Percentiles rank a stretch among this genome's conserved stretches.
Evolutionary conservation across 257 asterid genomes (phyloP).

Genomic region (Solanum sitiens): DNA sequence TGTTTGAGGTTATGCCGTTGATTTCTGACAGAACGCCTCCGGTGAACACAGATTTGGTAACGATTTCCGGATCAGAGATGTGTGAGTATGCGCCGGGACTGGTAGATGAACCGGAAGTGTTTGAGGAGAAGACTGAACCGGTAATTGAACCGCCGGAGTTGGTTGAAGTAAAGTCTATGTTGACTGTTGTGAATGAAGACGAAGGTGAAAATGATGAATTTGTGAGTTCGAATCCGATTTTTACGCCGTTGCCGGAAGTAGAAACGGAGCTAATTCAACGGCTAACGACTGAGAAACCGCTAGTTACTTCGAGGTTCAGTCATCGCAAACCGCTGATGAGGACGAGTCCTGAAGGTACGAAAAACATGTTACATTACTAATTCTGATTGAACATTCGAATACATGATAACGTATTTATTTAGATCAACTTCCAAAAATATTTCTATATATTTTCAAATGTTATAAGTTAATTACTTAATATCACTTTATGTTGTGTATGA

Average conservation of each 20-base stretch:
- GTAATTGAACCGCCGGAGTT: slow-evolving; percentile 21
- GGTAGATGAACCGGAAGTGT: not conserved
- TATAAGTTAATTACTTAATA: too few relatives aligned
- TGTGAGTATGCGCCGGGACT: not conserved
- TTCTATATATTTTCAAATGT: too few relatives aligned
- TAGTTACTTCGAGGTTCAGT: slow-evolving; percentile 34
- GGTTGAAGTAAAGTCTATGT: not conserved
- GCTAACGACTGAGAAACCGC: slow-evolving; percentile 41
- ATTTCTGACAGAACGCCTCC: slow-evolving; percentile 23
- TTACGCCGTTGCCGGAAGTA: not conserved
- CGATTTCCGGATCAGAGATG: slow-evolving; percentile 6
- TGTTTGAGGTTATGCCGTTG: slow-evolving; percentile 10
- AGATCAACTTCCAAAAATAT: too few relatives aligned
- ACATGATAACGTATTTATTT: not conserved
- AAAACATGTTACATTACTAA: not conserved
- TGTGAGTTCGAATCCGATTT: not conserved
- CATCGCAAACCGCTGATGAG: slow-evolving; percentile 30
- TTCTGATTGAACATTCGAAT: not conserved
- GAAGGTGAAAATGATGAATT: slow-evolving; percentile 4
- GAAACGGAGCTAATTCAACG: slow-evolving; percentile 6
- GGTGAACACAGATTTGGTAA: not conserved
- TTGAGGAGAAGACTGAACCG: slow-evolving; percentile 30
- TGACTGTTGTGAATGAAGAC: not conserved
- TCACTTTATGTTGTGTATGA: too few relatives aligned
- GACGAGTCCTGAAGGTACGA: slow-evolving; percentile 42